phyloP scores from a whole-genome alignment of 2,329 filamentous ascomycete genomes.

The Colletotrichum sp. region DNA sequence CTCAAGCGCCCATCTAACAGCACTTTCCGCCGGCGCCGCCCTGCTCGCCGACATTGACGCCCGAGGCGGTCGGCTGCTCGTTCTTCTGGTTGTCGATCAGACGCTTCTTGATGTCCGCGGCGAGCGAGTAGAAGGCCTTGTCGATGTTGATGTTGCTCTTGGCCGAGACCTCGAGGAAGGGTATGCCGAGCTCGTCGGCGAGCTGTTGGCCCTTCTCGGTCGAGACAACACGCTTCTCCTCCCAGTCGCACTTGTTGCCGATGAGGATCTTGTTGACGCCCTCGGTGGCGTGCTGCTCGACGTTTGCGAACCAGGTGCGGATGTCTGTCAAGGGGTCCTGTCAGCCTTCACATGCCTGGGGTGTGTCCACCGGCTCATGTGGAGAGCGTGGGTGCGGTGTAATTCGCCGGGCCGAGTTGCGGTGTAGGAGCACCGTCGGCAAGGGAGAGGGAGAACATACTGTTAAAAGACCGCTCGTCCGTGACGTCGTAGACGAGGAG shows the following conservation, averaged over 20 bases:
- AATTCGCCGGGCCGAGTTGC: background rate
- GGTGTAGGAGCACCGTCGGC: background rate
- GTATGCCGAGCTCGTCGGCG: conserved; percentile 94
- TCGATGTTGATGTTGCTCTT: conserved; percentile 99
- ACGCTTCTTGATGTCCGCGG: conserved; percentile 97
- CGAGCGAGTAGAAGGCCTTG: conserved; percentile 95
- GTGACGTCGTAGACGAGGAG: conserved; percentile 98
- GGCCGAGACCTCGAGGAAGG: conserved; percentile 97
- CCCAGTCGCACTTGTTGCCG: conserved; percentile 99
- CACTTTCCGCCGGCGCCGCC: conserved; percentile 72
- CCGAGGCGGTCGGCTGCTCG: conserved; percentile 62
- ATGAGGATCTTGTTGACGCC: conserved; percentile 99
- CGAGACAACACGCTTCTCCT: conserved; percentile 95
- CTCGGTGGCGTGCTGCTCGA: conserved; percentile 97
- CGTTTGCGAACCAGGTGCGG: conserved; percentile 98
- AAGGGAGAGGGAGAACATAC: conserved; percentile 56
- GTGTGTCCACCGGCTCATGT: background rate
- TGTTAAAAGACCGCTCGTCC: conserved; percentile 93
- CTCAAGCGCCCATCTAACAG: conserved; percentile 60
- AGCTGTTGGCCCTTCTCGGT: conserved; percentile 93
- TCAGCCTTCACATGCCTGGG: conserved; percentile 19
- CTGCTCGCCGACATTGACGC: conserved; percentile 73
- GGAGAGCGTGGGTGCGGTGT: background rate
- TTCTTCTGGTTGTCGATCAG: conserved; percentile 90
- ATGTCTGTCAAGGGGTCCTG: conserved; percentile 70